Conservation (phyloP, 176 grass and related monocot genomes). For the Puccinellia tenuiflora region DNA sequence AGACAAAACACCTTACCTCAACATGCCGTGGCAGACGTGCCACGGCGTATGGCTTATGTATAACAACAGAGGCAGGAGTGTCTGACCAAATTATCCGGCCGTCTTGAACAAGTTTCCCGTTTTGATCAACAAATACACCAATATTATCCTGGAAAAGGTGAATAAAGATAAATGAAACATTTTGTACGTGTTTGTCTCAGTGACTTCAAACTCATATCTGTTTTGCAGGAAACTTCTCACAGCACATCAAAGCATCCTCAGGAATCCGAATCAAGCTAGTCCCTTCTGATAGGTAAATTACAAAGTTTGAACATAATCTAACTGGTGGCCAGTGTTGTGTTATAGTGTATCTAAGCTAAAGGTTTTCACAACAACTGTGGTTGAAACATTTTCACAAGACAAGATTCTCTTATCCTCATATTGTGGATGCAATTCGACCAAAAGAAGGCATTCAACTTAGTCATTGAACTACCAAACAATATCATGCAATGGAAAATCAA, state of each 20-base stretch:
- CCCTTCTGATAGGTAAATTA: not conserved
- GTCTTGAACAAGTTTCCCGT: constrained; percentile 94
- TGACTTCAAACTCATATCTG: not conserved
- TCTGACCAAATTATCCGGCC: constrained; percentile 97
- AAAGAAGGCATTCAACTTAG: not conserved
- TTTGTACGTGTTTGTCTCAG: not conserved
- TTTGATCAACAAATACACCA: constrained; percentile 97
- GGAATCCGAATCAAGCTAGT: not conserved
- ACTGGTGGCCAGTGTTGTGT: not conserved
- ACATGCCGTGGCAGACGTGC: constrained; percentile 74
- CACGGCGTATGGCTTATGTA: constrained; percentile 80
- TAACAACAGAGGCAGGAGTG: constrained; percentile 62
- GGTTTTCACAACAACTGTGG: not conserved
- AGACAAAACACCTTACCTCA: constrained; percentile 49
- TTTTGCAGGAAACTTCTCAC: constrained; percentile 1
- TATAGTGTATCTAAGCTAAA: constrained; percentile 6
- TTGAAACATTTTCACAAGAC: constrained; percentile 17
- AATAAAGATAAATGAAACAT: constrained; percentile 8
- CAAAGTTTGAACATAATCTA: not conserved
- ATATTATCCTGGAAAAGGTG: constrained; percentile 72
- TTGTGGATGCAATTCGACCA: not conserved
- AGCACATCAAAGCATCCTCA: not conserved
- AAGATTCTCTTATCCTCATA: constrained; percentile 15
- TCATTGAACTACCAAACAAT: not conserved
- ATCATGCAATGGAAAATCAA: constrained; percentile 22